Base-by-base conservation (phyloP, 108 stramenopile genomes). In the Nannochloropsis salina region DNA sequence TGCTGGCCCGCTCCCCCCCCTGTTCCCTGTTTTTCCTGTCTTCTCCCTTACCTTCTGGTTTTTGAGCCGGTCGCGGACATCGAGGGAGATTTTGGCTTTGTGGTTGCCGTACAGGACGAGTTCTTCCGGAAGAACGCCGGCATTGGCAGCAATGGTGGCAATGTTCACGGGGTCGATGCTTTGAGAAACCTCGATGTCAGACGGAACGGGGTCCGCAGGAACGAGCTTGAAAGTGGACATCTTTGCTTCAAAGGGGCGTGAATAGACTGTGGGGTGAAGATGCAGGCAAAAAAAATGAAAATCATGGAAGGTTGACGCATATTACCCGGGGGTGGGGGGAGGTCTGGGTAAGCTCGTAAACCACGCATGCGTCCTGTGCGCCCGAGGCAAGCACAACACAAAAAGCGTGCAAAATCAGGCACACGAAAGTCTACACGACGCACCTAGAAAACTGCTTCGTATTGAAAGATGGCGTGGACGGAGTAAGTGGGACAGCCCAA, bases 81-180 rank as follows among this genome's bases (percentile, higher is more conserved):
- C n/a, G 6, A 42, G 18, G 83, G 81, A 43, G 86, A 99, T 92
- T 86, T 99, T 99, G 86, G 97, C 98, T 90, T 98, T 98, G 91
- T 93, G 91, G 81, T 93, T 93, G 80, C 99, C 99, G 94, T 98
- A 97, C 2, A 94, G 97, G 86, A 95, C 93, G 41, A 96, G 92
- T 89, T 99, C 92, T 15, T 89, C 89, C 10, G 79, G 79, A 22
- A 84, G 41, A 8, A 93, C 80, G 82, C 92, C 92, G 41, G 83
- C 51, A 4, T 15, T 47, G 44, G 40, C 85, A 31, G 91, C 93
- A 11, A 93, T 81, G 42, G 84, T 43, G 44, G 47, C 43, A 42
- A 93, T 91, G 82, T 89, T 87, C 79, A 80, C 45, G 11, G 92
- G 92, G 51, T 42, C 80, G 44, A 90, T 61, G 8, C 89, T 80